Evolutionary conservation across 768 basidiomycete genomes (phyloP).

Genomic region (Suillus tomentosus): DNA sequence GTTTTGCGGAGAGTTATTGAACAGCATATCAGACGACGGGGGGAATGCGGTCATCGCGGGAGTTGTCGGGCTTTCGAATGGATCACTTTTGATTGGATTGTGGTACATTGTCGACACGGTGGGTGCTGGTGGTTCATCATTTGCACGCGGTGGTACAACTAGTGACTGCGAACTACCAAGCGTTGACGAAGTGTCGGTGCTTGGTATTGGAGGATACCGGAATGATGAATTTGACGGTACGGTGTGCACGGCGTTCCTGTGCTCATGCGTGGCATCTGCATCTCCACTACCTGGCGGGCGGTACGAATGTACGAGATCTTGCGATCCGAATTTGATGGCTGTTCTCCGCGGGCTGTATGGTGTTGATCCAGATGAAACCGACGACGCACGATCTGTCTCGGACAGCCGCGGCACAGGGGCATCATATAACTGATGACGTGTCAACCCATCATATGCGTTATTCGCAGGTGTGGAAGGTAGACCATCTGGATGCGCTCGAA

Average conservation of each 20-base stretch:
- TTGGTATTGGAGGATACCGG: constrained; percentile 34
- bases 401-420: constrained; percentile 68
- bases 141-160: constrained; percentile 26
- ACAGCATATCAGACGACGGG: constrained; percentile 22
- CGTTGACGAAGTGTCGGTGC: constrained; percentile 19
- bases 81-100: constrained; percentile 19
- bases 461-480: constrained; percentile 21
- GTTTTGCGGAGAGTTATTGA: constrained; percentile 10
- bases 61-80: constrained; percentile 33
- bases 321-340: constrained; percentile 75
- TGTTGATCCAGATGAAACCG: constrained; percentile 23
- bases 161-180: constrained; percentile 21
- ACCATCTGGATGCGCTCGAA: constrained; percentile 22
- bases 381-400: constrained; percentile 42
- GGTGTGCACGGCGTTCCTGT: constrained; percentile 40
- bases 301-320: constrained; percentile 79
- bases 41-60: constrained; percentile 31
- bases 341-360: constrained; percentile 41
- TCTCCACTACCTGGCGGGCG: constrained; percentile 54
- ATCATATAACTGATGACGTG: constrained; percentile 87
- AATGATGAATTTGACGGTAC: constrained; percentile 17
- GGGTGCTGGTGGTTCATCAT: constrained; percentile 34
- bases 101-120: constrained; percentile 19
- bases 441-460: constrained; percentile 51
- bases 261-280: constrained; percentile 49